phyloP scores from a whole-genome alignment of 352 stramenopile genomes.

The Phytopythium boreale region DNA sequence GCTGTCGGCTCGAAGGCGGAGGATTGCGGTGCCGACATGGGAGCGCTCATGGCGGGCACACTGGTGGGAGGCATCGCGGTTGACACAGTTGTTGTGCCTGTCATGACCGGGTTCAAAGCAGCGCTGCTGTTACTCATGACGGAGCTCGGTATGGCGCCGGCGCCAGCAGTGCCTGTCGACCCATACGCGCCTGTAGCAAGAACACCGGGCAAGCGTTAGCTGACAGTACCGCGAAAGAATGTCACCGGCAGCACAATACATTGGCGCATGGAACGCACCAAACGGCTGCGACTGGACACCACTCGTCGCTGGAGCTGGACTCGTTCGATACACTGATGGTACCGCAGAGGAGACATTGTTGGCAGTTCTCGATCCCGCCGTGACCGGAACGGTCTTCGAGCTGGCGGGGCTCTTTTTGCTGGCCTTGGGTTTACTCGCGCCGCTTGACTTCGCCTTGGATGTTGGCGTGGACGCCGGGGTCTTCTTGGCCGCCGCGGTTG shows the following conservation, averaged over 20 bases:
- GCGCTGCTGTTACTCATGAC: neutral
- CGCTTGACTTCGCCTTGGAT: neutral
- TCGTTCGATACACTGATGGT: neutral
- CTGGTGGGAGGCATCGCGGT: neutral
- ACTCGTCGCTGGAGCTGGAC: neutral
- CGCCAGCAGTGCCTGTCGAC: neutral
- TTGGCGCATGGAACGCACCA: neutral
- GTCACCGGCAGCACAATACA: neutral
- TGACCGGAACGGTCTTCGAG: neutral
- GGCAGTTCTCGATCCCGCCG: neutral
- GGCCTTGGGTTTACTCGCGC: neutral
- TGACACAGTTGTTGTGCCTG: neutral
- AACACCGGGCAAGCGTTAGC: neutral
- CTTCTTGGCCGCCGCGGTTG: neutral
- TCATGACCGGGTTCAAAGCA: neutral
- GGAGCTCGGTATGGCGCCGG: neutral
- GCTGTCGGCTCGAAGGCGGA: conserved; percentile 1
- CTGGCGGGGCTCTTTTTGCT: neutral
- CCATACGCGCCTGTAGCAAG: neutral
- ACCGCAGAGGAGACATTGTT: neutral
- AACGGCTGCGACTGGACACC: neutral
- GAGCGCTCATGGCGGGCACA: neutral
- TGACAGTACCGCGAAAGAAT: no score
- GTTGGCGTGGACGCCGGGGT: neutral
- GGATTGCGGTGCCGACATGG: neutral